Evolutionary conservation across 345 rosid genomes (phyloP), one percentile per base, ranked within the genome.

Genomic region (Melaleuca quinquenervia): DNA sequence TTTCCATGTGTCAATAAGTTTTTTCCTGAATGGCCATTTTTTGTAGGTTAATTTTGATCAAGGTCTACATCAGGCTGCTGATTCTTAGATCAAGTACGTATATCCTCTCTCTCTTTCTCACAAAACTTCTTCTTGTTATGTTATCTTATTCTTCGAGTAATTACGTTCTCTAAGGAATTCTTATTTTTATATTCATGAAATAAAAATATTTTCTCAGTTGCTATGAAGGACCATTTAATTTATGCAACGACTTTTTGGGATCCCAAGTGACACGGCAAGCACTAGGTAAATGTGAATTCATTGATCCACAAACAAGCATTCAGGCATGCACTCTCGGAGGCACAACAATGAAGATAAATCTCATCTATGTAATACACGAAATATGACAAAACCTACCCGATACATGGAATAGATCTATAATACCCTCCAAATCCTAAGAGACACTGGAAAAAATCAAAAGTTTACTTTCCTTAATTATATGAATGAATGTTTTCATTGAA

Each of bases 341-440:
- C 27, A 0, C 3, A 56, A 58, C 10, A 26, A 12, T 13, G 2
- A 13, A 58, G 64, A 56, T 3, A 58, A 26, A 58, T 58, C 64
- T n/a, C 24, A 22, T 54, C 22, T 55, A 9, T 9, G 9, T n/a
- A 55, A 22, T 2, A 0, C n/a, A 0, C 10, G 1, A 55, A 55
- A 55, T 54, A 21, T 55, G 60, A 11, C 60, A 22, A 55, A 55
- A 55, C 11, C 27, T 55, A 22, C 12, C 5, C 7, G n/a, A 55
- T 22, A 55, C n/a, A 9, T 55, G 24, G 27, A 55, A 22, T 55
- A 8, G 60, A 21, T 55, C 0, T 21, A 55, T 55, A 55, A 55
- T 9, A 22, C 11, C 60, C 1, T 4, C 0, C 24, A 22, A 55
- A 22, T 11, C 60, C 27, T 22, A 55, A 55, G 60, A 9, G 60